phyloP scores from a whole-genome alignment of 164 flowering plant species.

The Umbellularia californica region DNA sequence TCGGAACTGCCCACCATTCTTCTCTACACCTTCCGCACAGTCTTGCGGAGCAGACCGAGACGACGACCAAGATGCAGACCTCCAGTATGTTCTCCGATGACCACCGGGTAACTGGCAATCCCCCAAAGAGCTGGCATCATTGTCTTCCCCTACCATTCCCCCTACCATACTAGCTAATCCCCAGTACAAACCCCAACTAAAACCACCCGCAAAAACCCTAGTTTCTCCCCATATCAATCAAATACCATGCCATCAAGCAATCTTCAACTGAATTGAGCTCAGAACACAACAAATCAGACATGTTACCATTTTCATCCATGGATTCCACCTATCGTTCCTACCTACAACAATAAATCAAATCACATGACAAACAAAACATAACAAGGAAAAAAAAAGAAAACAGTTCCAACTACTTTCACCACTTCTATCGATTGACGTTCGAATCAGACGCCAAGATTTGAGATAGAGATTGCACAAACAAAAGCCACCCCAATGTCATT shows the following conservation, averaged over 20 bases:
- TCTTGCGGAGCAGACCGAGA: constrained; percentile 38
- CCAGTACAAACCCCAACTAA: not conserved
- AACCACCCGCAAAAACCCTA: not conserved
- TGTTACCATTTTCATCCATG: not conserved
- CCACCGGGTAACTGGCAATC: constrained; percentile 32
- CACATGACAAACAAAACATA: not conserved
- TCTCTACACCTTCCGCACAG: constrained; percentile 27
- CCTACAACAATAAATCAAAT: not conserved
- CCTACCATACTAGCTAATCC: constrained; percentile 10
- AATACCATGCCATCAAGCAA: not conserved
- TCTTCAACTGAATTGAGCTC: not conserved
- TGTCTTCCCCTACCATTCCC: constrained; percentile 67
- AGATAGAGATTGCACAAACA: too few species aligned
- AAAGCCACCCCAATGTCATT: too few species aligned
- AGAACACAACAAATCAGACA: not conserved
- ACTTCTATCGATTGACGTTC: too few species aligned
- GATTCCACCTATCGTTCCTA: not conserved
- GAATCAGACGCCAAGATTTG: too few species aligned
- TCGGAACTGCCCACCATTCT: constrained; percentile 28
- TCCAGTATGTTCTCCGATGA: constrained; percentile 51
- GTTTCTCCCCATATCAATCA: constrained; percentile 1
- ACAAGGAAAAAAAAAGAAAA: too few species aligned
- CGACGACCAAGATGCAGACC: constrained; percentile 89
- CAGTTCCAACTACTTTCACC: not conserved
- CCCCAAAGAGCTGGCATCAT: constrained; percentile 31